phyloP scores from a whole-genome alignment of 2,329 filamentous ascomycete species.

The Fusarium udum region DNA sequence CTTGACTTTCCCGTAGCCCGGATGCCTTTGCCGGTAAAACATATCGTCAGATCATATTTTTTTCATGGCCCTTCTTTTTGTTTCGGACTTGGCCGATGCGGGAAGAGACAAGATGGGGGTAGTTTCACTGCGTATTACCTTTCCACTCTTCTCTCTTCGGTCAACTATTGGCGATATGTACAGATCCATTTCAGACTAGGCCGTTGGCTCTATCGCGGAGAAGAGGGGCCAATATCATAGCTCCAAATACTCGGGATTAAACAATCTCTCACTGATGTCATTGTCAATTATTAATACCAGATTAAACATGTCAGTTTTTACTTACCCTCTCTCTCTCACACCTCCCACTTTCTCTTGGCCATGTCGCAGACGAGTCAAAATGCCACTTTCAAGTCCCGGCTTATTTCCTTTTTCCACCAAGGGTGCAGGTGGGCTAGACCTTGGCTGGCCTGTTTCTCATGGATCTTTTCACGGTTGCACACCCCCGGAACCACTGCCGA shows the following conservation, averaged over 20 bases:
- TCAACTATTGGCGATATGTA: background rate
- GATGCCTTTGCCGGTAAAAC: slow-evolving; percentile 3
- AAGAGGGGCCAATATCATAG: slow-evolving; percentile 21
- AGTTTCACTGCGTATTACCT: background rate
- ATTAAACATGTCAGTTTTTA: background rate
- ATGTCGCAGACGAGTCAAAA: background rate
- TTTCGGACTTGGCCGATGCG: slow-evolving; percentile 15
- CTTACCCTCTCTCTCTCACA: background rate
- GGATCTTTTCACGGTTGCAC: background rate
- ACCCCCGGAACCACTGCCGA: background rate
- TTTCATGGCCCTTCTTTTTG: background rate
- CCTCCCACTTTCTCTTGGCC: background rate
- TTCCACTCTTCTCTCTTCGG: background rate
- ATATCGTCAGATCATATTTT: background rate
- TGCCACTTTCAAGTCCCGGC: background rate
- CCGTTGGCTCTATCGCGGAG: slow-evolving; percentile 9
- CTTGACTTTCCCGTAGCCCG: background rate
- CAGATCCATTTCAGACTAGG: background rate
- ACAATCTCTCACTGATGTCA: slow-evolving; percentile 14
- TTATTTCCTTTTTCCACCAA: background rate
- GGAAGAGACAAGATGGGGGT: slow-evolving; percentile 23
- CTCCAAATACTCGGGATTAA: slow-evolving; percentile 20
- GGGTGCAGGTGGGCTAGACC: background rate
- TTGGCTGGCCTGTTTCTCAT: background rate
- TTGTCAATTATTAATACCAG: background rate